These are phyloP conservation scores for Chaetomium olivaceum DNA, from an alignment of 2,329 filamentous ascomycete species.

Conservation along the genomic window DNA sequence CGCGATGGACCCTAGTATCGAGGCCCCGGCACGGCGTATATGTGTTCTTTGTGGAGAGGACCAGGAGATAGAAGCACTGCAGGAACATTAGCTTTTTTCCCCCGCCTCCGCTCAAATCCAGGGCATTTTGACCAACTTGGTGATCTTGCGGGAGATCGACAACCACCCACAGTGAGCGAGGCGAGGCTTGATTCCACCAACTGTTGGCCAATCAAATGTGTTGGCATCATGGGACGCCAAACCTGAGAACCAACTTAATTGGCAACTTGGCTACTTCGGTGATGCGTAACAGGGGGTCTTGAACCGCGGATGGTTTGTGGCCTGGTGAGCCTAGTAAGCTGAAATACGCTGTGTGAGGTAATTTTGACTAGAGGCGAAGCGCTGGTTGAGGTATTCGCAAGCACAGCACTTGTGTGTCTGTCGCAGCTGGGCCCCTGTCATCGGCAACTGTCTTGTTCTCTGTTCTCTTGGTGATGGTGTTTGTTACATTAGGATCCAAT, in stretches of 20 bases:
- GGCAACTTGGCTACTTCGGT: background rate
- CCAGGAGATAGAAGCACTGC: background rate
- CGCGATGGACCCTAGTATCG: background rate
- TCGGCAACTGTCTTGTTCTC: background rate
- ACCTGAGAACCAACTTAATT: background rate
- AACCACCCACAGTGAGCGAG: background rate
- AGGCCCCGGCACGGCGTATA: background rate
- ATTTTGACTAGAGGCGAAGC: background rate
- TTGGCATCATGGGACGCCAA: background rate
- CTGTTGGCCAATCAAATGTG: background rate
- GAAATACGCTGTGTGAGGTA: background rate
- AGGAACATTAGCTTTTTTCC: background rate
- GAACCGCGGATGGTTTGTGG: background rate
- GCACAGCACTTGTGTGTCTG: constrained; percentile 4
- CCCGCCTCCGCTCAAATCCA: background rate
- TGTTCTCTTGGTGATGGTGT: background rate
- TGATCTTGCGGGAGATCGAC: constrained; percentile 5
- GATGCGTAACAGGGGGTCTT: background rate
- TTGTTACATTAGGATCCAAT: background rate
- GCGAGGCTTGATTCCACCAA: background rate
- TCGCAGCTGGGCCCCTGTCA: background rate
- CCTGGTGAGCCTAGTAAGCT: background rate
- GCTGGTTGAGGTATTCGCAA: background rate
- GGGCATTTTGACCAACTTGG: background rate
- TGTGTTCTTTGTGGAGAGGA: constrained; percentile 5